Base-by-base conservation (phyloP, 345 rosid species). In the Raphanus raphanistrum region DNA sequence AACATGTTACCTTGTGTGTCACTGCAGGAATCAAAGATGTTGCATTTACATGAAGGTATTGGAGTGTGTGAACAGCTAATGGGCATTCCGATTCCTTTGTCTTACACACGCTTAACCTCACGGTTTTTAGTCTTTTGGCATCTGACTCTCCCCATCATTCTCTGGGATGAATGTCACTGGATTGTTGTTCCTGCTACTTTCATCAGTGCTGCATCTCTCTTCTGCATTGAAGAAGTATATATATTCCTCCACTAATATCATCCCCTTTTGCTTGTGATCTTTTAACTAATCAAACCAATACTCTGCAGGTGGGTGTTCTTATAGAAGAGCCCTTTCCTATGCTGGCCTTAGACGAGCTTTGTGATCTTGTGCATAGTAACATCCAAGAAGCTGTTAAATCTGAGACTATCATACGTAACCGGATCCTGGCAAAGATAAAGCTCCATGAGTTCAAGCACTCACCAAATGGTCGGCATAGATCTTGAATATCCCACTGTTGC, bases 151-250 rank as follows among this genome's bases (percentile, higher is more conserved):
- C 98, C 98, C 5, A 76, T 94, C 75, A 94, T 90, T 75, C 92
- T 94, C 1, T 94, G 96, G 98, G 97, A 94, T 73, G 98, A 94
- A 71, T 94, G 98, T 77, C 97, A 90, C 67, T 94, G 98, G 98
- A 90, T 92, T 8, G 96, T 92, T 55, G 94, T 94, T 68, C 97
- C 98, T 62, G 96, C 98, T 59, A 94, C 98, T 78, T 94, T 94
- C 74, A 77, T 94, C 76, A 94, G 96, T 52, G 97, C 97, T 43
- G 97, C 96, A 50, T 94, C 97, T 41, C 80, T 94, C 54, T 94
- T 94, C 86, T 94, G 98, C 88, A 94, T 90, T 12, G 98, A 94
- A 89, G 98, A 94, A 76, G 98, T 80, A 74, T 27, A 74, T 27
- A 3, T 45, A 54, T 8, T 79, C 71, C 32, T 69, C 55, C 4